These are phyloP conservation scores for Aulographum hederae DNA, from an alignment of 2,329 filamentous ascomycete genomes.

Conservation along the genomic window DNA sequence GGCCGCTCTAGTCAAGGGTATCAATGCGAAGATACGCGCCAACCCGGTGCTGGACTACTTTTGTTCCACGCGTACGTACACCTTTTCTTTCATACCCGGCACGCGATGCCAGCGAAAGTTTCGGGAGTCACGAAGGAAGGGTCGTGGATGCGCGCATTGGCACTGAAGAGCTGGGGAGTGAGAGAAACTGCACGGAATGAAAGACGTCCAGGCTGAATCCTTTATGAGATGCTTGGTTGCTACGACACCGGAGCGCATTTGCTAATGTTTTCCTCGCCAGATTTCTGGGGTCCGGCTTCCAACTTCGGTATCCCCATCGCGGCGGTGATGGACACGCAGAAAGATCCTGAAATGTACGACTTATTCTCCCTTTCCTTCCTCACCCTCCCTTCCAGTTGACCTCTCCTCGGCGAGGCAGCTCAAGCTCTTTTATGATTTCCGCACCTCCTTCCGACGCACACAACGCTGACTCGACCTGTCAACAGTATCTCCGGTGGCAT, in stretches of 20 bases:
- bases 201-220: no score
- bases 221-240: no score
- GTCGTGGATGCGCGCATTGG: no score
- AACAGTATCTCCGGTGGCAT: constrained; percentile 45
- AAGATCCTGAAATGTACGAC: constrained; percentile 32
- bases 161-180: no score
- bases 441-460: no score
- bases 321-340: constrained; percentile 33
- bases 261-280: constrained; percentile 12
- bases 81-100: not conserved
- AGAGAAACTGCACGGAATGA: no score
- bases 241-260: no score
- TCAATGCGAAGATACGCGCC: constrained; percentile 33
- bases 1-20: constrained; percentile 32
- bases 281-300: constrained; percentile 33
- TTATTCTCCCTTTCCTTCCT: constrained; percentile 3
- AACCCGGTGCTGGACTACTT: constrained; percentile 32
- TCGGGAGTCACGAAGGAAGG: no score
- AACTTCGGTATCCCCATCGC: constrained; percentile 37
- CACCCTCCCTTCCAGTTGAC: constrained; percentile 1
- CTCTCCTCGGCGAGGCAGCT: no score
- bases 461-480: not conserved
- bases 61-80: constrained; percentile 33
- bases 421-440: not conserved
- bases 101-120: not conserved